Evolutionary conservation across 2,329 filamentous ascomycete genomes (phyloP), one percentile per base, ranked within the genome.

Genomic region (Phaeosphaeria sp.): DNA sequence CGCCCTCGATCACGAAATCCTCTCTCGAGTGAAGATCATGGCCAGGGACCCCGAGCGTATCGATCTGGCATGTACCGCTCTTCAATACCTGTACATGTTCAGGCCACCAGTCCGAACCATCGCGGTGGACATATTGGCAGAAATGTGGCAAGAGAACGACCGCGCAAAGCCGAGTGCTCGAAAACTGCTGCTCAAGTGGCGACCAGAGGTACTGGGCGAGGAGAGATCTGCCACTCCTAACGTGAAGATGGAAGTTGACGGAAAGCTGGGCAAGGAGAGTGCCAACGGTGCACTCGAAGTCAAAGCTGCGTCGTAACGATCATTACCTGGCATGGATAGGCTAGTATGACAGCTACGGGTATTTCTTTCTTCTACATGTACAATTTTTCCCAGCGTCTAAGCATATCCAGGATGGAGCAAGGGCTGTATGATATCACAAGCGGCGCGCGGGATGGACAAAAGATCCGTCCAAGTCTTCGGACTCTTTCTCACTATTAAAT

Each of bases 1-100:
- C 0, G 89, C 91, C 43, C 82, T 99, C 33, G 92, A 88, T 59
- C 77, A 81, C 33, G 83, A 85, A 11, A 87, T 98, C 60, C 83
- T 98, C 2, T 83, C 88, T 47, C 86, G 91, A 49, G 87, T 98
- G 36, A 84, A 84, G 66, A 84, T 82, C 57, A 79, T 89, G 56
- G 86, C 87, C 0, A 82, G 84, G 64, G 87, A 89, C 72, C 87
- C 87, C 0, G 87, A 89, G 67, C 80, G 87, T 48, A 85, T 89
- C 48, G 81, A 81, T 47, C 86, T 55, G 22, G 52, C 52, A 33
- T 55, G 52, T 25, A 44, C 9, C n/a, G 24, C 52, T 11, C 46
- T 55, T 2, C 80, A 87, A 78, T 86, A 77, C 61, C 79, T 78
- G 53, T 53, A 66, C 54, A 67, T 67, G 59, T 64, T 87, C 67